phyloP scores from a whole-genome alignment of 2,329 filamentous ascomycete species.

The Fusarium nisikadoi region DNA sequence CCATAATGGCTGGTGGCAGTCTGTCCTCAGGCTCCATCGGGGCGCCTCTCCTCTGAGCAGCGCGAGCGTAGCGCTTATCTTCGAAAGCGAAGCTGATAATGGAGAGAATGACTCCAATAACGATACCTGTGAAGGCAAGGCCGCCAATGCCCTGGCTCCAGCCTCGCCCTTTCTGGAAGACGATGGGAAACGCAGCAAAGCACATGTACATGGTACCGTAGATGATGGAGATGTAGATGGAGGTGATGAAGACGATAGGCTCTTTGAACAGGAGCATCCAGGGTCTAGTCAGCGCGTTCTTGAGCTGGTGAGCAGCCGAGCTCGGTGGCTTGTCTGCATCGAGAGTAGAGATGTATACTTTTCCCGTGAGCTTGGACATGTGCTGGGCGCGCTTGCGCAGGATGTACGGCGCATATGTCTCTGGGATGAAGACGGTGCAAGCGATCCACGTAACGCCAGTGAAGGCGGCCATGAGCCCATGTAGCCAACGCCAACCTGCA shows the following conservation, averaged over 20 bases:
- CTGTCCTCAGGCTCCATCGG: slow-evolving; percentile 1
- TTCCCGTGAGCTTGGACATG: slow-evolving; percentile 36
- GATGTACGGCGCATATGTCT: slow-evolving; percentile 47
- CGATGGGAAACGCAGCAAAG: slow-evolving; percentile 22
- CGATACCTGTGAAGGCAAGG: background rate
- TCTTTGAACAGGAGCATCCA: slow-evolving; percentile 76
- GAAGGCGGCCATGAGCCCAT: slow-evolving; percentile 52
- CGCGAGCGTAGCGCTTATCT: slow-evolving; percentile 1
- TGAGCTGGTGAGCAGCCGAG: slow-evolving; percentile 58
- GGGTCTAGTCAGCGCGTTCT: slow-evolving; percentile 59
- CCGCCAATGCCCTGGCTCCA: slow-evolving; percentile 24
- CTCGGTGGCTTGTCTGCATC: slow-evolving; percentile 53
- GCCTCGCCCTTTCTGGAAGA: slow-evolving; percentile 16
- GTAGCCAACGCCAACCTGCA: slow-evolving; percentile 66
- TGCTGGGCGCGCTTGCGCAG: slow-evolving; percentile 35
- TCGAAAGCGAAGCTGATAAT: background rate
- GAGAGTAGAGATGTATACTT: slow-evolving; percentile 50
- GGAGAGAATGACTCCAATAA: background rate
- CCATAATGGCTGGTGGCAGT: slow-evolving; percentile 4
- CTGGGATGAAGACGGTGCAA: slow-evolving; percentile 56
- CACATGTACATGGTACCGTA: slow-evolving; percentile 31
- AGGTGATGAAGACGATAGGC: slow-evolving; percentile 73
- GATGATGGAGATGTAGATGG: slow-evolving; percentile 70
- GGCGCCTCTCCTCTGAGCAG: background rate
- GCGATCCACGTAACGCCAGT: slow-evolving; percentile 45